Base-by-base conservation (phyloP, 2,329 filamentous ascomycete genomes). In the Sporothrix euskadiensis region DNA sequence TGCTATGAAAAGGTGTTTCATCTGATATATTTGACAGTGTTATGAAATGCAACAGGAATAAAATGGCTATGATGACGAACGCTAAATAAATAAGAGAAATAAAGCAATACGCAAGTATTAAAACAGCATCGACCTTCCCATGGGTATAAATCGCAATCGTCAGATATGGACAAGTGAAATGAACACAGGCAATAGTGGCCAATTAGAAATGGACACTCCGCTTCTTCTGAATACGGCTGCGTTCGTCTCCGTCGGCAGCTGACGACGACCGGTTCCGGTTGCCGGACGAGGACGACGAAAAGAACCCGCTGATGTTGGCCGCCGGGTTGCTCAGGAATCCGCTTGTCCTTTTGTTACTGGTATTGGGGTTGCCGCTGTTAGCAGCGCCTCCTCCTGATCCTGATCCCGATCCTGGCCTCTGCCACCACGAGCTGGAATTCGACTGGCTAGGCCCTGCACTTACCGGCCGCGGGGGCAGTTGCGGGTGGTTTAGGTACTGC, bases 391-490 rank as follows among this genome's bases (percentile, higher is more conserved):
- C 39, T 78, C 14, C n/a, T 52, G 30, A 30, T 14, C 41, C 41
- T 10, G 41, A 49, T 66, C 47, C 63, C 74, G 19, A 76, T 73
- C 49, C 74, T 73, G 78, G 75, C 19, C 78, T 75, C 30, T 79
- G 77, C 75, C 80, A 82, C 79, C 81, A 81, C 8, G 70, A 72
- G 22, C 49, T 73, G 47, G 22, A 32, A 16, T 7, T 41, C 44
- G 75, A 76, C 59, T 71, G 69, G 66, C 72, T 71, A 32, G 78
- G 84, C 0, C 84, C 86, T 12, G 83, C 84, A 74, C 86, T 88
- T 52, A 82, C 77, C 0, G 87, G 87, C n/a, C 86, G 79, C 0
- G 82, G 81, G 0, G 85, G 85, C 30, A 79, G 78, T 26, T 47
- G 4, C 4, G 65, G 41, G 0, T 73, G 63, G 1, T 22, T 39